Evolutionary conservation across 192 early-diverging fungal species (phyloP).

Genomic region (Backusella tuberculispora): DNA sequence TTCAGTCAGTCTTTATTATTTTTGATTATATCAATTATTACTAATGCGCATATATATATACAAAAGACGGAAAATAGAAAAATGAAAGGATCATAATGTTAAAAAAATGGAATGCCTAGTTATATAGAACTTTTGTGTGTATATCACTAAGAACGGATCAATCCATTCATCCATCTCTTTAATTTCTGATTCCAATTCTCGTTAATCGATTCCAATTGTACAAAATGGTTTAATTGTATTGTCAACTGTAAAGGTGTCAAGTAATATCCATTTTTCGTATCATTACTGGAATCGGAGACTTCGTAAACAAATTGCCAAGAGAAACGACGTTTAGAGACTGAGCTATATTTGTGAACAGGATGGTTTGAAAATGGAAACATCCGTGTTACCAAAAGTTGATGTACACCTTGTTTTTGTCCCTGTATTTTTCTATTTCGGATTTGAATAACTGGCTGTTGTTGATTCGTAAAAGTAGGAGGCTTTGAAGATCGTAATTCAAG

Average conservation of each 20-base stretch:
- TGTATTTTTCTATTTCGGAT: background rate
- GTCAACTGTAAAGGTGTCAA: background rate
- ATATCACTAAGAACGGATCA: background rate
- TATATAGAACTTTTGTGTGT: too few species aligned
- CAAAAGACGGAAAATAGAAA: too few species aligned
- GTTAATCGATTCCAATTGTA: background rate
- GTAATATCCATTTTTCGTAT: background rate
- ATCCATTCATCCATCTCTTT: background rate
- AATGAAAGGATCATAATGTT: too few species aligned
- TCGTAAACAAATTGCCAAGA: background rate
- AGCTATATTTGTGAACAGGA: background rate
- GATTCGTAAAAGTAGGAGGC: background rate
- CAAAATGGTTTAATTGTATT: background rate
- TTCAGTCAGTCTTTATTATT: too few species aligned
- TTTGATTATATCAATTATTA: too few species aligned
- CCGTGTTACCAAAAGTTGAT: background rate
- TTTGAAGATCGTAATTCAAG: background rate
- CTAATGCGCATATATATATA: too few species aligned
- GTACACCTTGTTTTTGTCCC: conserved; percentile 6
- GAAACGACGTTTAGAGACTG: background rate
- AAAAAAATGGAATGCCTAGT: background rate
- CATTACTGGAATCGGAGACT: background rate
- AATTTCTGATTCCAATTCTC: background rate
- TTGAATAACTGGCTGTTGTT: background rate
- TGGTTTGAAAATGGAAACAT: conserved; percentile 1